phyloP scores from a whole-genome alignment of 108 stramenopile species.

The Asterionellopsis glacialis region DNA sequence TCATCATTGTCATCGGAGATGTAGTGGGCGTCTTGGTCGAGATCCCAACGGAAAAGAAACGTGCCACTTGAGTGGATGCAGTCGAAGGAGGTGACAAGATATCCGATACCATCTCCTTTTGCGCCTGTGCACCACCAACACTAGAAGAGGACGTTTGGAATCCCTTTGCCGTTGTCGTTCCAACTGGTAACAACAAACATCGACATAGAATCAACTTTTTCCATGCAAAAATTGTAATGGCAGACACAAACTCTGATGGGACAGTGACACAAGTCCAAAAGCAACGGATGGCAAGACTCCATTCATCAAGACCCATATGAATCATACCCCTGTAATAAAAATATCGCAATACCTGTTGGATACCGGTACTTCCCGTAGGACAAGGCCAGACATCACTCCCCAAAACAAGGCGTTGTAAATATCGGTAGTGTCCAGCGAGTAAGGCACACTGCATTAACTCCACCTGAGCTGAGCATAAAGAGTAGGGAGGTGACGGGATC shows the following conservation, averaged over 20 bases:
- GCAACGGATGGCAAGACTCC: conserved; percentile 46
- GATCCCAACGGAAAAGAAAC: background rate
- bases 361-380: conserved; percentile 8
- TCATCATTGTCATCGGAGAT: background rate
- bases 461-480: conserved; percentile 9
- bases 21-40: background rate
- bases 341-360: conserved; percentile 40
- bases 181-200: conserved; percentile 28
- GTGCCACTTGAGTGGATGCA: background rate
- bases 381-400: conserved; percentile 30
- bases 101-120: no score
- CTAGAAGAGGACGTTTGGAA: no score
- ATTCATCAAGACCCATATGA: conserved; percentile 51
- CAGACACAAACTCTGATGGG: conserved; percentile 33
- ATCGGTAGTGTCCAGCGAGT: conserved; percentile 50
- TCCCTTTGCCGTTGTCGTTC: no score
- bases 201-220: conserved; percentile 65
- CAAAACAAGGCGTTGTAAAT: conserved; percentile 24
- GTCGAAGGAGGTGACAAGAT: background rate
- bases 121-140: background rate
- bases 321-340: conserved; percentile 62
- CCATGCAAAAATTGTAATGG: conserved; percentile 54
- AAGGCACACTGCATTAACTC: conserved; percentile 55
- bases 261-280: conserved; percentile 60
- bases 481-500: conserved; percentile 26